Percentiles rank a stretch among this genome's conserved stretches.
Evolutionary conservation across 208 protist species (phyloP).

Genomic region (Acanthamoeba triangularis): DNA sequence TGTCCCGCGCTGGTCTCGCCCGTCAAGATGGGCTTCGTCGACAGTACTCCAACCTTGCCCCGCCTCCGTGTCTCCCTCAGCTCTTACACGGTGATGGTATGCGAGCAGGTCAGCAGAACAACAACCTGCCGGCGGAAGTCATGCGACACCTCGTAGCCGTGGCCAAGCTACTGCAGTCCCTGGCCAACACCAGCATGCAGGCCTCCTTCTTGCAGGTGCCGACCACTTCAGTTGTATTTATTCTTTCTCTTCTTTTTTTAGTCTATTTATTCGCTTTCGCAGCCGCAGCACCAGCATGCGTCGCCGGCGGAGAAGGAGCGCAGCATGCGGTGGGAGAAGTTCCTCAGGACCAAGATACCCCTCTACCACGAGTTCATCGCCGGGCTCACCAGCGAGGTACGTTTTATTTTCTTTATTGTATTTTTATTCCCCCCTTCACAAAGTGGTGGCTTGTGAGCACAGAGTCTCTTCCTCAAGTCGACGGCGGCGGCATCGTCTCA

Average conservation of each 20-base stretch:
- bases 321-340: slow-evolving; percentile 40
- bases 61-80: too few species aligned
- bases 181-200: slow-evolving; percentile 57
- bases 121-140: not conserved
- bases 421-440: not conserved
- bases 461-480: not conserved
- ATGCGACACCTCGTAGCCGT: slow-evolving; percentile 13
- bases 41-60: too few species aligned
- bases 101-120: not conserved
- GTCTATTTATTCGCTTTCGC: too few species aligned
- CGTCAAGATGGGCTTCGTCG: slow-evolving; percentile 65
- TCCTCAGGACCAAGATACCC: slow-evolving; percentile 44
- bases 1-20: slow-evolving; percentile 63
- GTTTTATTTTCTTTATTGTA: too few species aligned
- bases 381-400: slow-evolving; percentile 42
- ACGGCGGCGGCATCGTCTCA: too few species aligned
- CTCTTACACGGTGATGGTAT: not conserved
- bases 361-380: slow-evolving; percentile 64
- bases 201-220: not conserved
- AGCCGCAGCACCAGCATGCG: not conserved
- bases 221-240: not conserved
- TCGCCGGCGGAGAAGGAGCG: slow-evolving; percentile 21
- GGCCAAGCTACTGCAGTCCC: slow-evolving; percentile 45
- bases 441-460: not conserved
- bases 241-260: too few species aligned